Conservation (phyloP, 495 filamentous ascomycete genomes). For the Apiosordaria backusii region DNA sequence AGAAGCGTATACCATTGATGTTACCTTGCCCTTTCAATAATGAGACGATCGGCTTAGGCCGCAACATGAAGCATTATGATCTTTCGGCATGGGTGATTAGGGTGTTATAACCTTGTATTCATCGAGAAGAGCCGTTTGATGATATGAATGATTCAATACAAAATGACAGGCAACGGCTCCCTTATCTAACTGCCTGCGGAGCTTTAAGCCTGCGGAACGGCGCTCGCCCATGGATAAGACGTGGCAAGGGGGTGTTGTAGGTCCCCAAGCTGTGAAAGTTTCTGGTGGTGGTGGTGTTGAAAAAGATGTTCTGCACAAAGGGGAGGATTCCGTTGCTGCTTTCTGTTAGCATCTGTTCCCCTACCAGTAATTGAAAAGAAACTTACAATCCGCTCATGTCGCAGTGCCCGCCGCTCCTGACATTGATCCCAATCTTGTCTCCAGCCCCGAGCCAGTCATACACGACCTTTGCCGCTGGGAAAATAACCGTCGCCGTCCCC, state of each 20-base stretch:
- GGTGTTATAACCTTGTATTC: too few relatives aligned
- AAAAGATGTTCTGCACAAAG: slow-evolving; percentile 49
- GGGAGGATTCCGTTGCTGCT: slow-evolving; percentile 46
- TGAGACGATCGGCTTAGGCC: not conserved
- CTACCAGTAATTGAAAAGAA: not conserved
- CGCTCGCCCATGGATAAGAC: slow-evolving; percentile 47
- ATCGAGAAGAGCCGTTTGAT: too few relatives aligned
- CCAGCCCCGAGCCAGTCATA: slow-evolving; percentile 50
- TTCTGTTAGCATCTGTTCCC: not conserved
- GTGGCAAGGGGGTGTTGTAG: slow-evolving; percentile 46
- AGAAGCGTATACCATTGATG: not conserved
- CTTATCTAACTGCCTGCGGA: too few relatives aligned
- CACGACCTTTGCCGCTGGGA: slow-evolving; percentile 50
- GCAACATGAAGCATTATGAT: slow-evolving; percentile 1
- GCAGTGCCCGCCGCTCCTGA: slow-evolving; percentile 48
- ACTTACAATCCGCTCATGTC: slow-evolving; percentile 50
- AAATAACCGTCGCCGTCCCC: slow-evolving; percentile 48
- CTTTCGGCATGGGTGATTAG: too few relatives aligned
- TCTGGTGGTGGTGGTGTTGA: slow-evolving; percentile 45
- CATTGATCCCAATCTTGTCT: slow-evolving; percentile 48
- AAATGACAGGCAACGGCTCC: too few relatives aligned
- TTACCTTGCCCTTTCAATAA: too few relatives aligned
- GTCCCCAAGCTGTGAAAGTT: slow-evolving; percentile 44
- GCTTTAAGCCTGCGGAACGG: slow-evolving; percentile 32
- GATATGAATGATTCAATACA: too few relatives aligned